phyloP scores from a whole-genome alignment of 2,329 filamentous ascomycete species.

The Alternaria brassicicola region DNA sequence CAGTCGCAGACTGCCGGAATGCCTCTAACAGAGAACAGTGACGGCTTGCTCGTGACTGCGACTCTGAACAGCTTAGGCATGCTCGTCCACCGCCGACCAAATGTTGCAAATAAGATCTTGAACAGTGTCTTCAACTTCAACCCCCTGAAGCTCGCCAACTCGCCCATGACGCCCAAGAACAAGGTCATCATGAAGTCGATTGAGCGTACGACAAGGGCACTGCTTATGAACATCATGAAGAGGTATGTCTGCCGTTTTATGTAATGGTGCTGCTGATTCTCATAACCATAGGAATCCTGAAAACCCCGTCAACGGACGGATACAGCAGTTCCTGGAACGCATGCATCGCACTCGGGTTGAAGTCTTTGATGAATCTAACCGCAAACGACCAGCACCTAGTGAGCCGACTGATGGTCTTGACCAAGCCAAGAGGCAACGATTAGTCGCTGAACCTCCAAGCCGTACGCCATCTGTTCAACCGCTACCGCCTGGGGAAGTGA shows the following conservation, averaged over 20 bases:
- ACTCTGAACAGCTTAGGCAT: conserved; percentile 88
- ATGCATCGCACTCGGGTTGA: conserved; percentile 79
- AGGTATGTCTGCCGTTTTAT: conserved; percentile 58
- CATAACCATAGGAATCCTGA: conserved; percentile 70
- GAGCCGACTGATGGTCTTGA: conserved; percentile 77
- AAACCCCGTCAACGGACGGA: conserved; percentile 74
- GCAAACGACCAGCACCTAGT: conserved; percentile 75
- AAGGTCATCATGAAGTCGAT: conserved; percentile 90
- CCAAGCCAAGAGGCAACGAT: conserved; percentile 77
- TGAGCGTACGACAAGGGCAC: conserved; percentile 86
- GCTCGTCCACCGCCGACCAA: conserved; percentile 79
- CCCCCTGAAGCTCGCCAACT: conserved; percentile 79
- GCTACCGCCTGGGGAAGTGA: conserved; percentile 76
- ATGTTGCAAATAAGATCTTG: conserved; percentile 83
- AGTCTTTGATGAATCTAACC: conserved; percentile 75
- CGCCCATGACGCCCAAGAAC: conserved; percentile 76
- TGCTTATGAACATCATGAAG: conserved; percentile 83
- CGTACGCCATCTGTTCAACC: conserved; percentile 65
- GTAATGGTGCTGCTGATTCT: conserved; percentile 2
- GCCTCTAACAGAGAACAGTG: conserved; percentile 60
- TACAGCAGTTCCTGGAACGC: conserved; percentile 86
- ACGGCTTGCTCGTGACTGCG: conserved; percentile 86
- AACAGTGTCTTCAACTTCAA: conserved; percentile 89
- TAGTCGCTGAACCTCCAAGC: conserved; percentile 60
- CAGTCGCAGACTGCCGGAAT: conserved; percentile 10